Conservation (phyloP, 805 yeast species). For the Diddensiella caesifluorescens region DNA sequence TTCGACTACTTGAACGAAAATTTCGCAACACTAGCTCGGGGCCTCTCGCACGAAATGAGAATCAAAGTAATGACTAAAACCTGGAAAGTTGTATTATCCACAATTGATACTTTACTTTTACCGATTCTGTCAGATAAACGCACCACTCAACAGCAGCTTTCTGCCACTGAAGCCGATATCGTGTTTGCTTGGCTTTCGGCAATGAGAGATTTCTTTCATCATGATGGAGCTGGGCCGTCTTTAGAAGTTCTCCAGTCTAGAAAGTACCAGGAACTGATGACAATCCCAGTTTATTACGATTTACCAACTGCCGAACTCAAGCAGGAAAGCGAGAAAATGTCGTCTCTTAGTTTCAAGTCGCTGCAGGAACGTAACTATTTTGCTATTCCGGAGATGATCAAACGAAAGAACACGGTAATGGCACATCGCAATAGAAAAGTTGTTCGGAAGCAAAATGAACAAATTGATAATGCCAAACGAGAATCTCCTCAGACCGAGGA, state of each 20-base stretch:
- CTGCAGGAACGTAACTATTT: slow-evolving; percentile 46
- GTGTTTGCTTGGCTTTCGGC: slow-evolving; percentile 66
- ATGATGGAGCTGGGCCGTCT: slow-evolving; percentile 77
- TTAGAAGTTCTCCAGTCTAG: slow-evolving; percentile 55
- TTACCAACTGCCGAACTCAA: slow-evolving; percentile 42
- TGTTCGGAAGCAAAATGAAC: slow-evolving; percentile 44
- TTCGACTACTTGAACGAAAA: slow-evolving; percentile 70
- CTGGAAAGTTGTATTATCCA: slow-evolving; percentile 68
- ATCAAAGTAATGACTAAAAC: slow-evolving; percentile 66
- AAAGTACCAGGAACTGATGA: slow-evolving; percentile 57
- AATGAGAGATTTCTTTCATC: slow-evolving; percentile 71
- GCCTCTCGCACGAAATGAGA: slow-evolving; percentile 50
- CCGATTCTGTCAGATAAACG: slow-evolving; percentile 53
- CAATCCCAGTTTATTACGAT: slow-evolving; percentile 64
- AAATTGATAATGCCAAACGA: slow-evolving; percentile 42
- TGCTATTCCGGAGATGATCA: slow-evolving; percentile 41
- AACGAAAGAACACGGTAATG: slow-evolving; percentile 59
- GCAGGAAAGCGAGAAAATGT: slow-evolving; percentile 53
- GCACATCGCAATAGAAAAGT: slow-evolving; percentile 64
- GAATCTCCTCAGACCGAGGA: slow-evolving; percentile 53
- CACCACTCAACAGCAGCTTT: slow-evolving; percentile 41
- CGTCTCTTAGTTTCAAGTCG: slow-evolving; percentile 48
- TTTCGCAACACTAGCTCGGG: slow-evolving; percentile 55
- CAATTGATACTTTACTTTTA: slow-evolving; percentile 65
- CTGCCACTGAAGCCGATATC: slow-evolving; percentile 57